These are phyloP conservation scores for Fusarium piperis DNA, from an alignment of 2,329 filamentous ascomycete species.

Conservation along the genomic window DNA sequence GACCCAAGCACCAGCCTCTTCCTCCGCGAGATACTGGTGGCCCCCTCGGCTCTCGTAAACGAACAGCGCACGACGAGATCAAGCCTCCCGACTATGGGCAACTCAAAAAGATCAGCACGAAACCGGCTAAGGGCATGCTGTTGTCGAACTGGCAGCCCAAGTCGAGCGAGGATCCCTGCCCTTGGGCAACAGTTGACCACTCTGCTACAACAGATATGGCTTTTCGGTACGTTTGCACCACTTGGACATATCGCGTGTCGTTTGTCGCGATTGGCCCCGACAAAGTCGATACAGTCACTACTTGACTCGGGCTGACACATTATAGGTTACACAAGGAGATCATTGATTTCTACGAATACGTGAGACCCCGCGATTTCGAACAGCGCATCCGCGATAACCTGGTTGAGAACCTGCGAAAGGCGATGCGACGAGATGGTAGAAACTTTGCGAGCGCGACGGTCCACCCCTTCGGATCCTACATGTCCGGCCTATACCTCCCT, in stretches of 20 bases:
- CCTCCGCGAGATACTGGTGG: constrained; percentile 48
- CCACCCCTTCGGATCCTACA: constrained; percentile 90
- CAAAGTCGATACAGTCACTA: too few relatives aligned
- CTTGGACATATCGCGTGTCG: neutral
- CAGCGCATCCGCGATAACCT: constrained; percentile 77
- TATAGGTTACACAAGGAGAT: constrained; percentile 87
- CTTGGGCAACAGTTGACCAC: constrained; percentile 71
- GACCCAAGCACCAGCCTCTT: constrained; percentile 31
- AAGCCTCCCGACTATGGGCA: constrained; percentile 65
- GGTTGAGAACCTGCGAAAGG: constrained; percentile 71
- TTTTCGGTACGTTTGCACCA: constrained; percentile 60
- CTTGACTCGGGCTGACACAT: neutral
- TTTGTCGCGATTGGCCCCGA: neutral
- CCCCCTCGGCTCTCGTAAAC: constrained; percentile 74
- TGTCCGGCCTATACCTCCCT: constrained; percentile 76
- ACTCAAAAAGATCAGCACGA: constrained; percentile 62
- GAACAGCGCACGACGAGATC: constrained; percentile 76
- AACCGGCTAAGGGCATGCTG: constrained; percentile 60
- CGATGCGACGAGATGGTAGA: constrained; percentile 61
- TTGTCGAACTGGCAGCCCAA: constrained; percentile 62
- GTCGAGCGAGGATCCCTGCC: constrained; percentile 57
- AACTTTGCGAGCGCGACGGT: constrained; percentile 71
- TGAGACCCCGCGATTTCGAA: constrained; percentile 81
- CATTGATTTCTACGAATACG: constrained; percentile 86
- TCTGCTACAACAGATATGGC: constrained; percentile 62